These are phyloP conservation scores for Cryptococcus floricola DNA, from an alignment of 1,284 basidiomycete species.

Conservation along the genomic window DNA sequence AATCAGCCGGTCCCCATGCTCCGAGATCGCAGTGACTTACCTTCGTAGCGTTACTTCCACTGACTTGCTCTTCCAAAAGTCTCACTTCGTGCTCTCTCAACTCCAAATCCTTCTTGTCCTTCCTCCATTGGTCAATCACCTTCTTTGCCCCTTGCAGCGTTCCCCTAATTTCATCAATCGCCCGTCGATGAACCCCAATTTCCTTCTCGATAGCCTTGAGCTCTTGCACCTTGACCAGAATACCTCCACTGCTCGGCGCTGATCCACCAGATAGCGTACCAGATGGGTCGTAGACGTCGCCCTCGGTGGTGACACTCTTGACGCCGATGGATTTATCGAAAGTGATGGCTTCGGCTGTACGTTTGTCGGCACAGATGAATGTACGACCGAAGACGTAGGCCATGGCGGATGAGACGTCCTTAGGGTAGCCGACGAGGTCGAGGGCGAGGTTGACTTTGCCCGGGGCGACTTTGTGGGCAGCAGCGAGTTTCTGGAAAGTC, in stretches of 20 bases:
- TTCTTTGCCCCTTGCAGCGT: slow-evolving; percentile 59
- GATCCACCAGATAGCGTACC: slow-evolving; percentile 92
- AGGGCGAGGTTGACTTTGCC: slow-evolving; percentile 83
- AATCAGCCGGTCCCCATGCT: neutral
- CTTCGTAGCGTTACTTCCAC: slow-evolving; percentile 81
- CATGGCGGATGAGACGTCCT: slow-evolving; percentile 84
- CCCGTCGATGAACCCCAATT: slow-evolving; percentile 57
- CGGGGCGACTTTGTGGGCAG: slow-evolving; percentile 70
- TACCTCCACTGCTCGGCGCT: slow-evolving; percentile 69
- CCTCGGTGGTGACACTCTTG: slow-evolving; percentile 86
- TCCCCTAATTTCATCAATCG: slow-evolving; percentile 58
- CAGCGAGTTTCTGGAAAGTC: slow-evolving; percentile 63
- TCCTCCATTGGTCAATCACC: slow-evolving; percentile 66
- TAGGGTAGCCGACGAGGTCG: slow-evolving; percentile 78
- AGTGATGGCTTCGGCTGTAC: slow-evolving; percentile 82
- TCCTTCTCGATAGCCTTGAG: slow-evolving; percentile 62
- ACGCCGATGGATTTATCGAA: slow-evolving; percentile 71
- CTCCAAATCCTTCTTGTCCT: slow-evolving; percentile 68
- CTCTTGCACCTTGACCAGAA: slow-evolving; percentile 82
- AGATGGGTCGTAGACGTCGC: slow-evolving; percentile 94
- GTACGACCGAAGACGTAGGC: slow-evolving; percentile 91
- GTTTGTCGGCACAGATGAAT: slow-evolving; percentile 84
- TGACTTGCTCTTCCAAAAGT: slow-evolving; percentile 78
- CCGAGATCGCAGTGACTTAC: slow-evolving; percentile 52
- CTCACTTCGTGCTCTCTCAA: slow-evolving; percentile 83